A percentile compares a stretch with the other conserved stretches of the same genome.
phyloP scores from a whole-genome alignment of 2,329 filamentous ascomycete species.

The Fusarium penzigii region DNA sequence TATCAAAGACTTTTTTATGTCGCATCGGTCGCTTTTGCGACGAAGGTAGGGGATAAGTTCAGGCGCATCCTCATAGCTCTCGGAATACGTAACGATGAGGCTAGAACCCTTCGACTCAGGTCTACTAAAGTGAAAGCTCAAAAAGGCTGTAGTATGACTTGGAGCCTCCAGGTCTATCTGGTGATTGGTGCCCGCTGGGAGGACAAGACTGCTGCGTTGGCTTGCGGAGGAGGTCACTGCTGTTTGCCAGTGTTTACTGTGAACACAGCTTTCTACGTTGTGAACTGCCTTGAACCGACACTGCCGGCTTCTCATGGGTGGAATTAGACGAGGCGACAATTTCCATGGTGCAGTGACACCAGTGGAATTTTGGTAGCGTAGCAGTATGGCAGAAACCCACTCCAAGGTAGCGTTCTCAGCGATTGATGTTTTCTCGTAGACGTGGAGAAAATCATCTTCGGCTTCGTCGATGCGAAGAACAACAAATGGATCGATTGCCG shows the following conservation, averaged over 20 bases:
- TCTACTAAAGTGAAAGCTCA: no score
- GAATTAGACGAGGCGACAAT: not conserved
- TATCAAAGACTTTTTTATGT: not conserved
- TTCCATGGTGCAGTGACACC: slow-evolving; percentile 1
- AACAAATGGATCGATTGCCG: not conserved
- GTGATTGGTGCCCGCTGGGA: not conserved
- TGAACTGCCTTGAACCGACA: not conserved
- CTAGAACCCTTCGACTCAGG: no score
- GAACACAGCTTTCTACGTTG: not conserved
- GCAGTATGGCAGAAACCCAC: slow-evolving; percentile 10
- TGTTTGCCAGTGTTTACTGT: not conserved
- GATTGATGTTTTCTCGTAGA: no score
- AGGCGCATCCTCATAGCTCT: not conserved
- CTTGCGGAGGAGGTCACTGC: no score
- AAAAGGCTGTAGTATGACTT: not conserved
- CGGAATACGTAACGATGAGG: not conserved
- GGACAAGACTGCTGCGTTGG: not conserved
- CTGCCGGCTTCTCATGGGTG: not conserved
- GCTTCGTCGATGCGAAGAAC: not conserved
- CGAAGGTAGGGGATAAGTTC: not conserved
- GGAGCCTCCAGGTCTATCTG: slow-evolving; percentile 1
- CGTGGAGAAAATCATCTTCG: slow-evolving; percentile 17
- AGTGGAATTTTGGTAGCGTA: not conserved
- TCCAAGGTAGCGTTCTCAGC: no score
- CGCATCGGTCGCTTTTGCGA: not conserved